Evolutionary conservation across 116 monocot genomes (phyloP).

Genomic region (Cymodocea nodosa): DNA sequence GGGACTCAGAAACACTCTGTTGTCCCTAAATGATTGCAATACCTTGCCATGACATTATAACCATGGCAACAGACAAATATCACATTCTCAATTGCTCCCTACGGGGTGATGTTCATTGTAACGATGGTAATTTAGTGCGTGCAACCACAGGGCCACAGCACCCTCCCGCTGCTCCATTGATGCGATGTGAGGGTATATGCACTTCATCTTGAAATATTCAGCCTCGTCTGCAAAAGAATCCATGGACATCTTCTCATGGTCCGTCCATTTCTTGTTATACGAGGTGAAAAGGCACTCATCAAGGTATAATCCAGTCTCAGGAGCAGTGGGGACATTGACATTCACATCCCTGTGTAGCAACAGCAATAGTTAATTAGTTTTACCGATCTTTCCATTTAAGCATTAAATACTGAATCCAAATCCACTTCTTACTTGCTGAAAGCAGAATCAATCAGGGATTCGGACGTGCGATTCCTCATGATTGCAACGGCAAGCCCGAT

Average conservation of each 20-base stretch:
- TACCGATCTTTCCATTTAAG: neutral
- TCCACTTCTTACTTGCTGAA: slow-evolving; percentile 41
- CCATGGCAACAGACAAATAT: neutral
- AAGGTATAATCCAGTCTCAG: slow-evolving; percentile 84
- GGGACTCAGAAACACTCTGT: no score
- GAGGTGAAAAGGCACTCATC: slow-evolving; percentile 88
- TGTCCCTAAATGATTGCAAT: no score
- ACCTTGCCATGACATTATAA: no score
- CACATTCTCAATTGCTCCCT: slow-evolving; percentile 12
- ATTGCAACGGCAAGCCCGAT: slow-evolving; percentile 81
- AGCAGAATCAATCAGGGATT: slow-evolving; percentile 68
- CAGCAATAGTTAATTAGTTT: neutral
- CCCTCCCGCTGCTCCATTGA: slow-evolving; percentile 94
- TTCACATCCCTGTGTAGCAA: slow-evolving; percentile 47
- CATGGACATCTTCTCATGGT: slow-evolving; percentile 77
- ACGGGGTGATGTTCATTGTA: slow-evolving; percentile 54
- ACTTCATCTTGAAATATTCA: slow-evolving; percentile 71
- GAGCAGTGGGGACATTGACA: slow-evolving; percentile 89
- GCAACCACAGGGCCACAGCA: slow-evolving; percentile 91
- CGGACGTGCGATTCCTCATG: slow-evolving; percentile 79
- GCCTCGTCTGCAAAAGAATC: slow-evolving; percentile 59
- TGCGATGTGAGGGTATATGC: slow-evolving; percentile 71
- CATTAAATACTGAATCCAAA: no score
- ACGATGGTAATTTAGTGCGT: slow-evolving; percentile 70
- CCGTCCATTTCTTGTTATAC: slow-evolving; percentile 93